phyloP scores from a whole-genome alignment of 306 rosid species.

The Casuarina cunninghamiana region DNA sequence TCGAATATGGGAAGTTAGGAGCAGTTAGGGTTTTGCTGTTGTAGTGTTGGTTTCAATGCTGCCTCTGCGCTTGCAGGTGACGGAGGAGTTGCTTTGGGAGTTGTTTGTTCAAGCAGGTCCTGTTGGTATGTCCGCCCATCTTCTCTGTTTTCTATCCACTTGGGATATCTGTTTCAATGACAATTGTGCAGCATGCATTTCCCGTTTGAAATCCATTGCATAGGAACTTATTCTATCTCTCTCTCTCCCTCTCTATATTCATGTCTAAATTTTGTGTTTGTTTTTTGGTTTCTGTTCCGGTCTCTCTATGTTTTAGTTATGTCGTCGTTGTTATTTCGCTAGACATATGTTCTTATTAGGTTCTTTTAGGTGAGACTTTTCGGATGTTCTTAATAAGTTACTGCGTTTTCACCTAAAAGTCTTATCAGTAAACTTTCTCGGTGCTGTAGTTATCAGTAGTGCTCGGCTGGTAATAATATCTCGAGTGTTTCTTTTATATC shows the following conservation, averaged over 20 bases:
- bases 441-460: neutral
- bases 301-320: too few relatives aligned
- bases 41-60: neutral
- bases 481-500: neutral
- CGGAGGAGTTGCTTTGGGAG: conserved; percentile 63
- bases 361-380: neutral
- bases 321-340: too few relatives aligned
- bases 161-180: too few relatives aligned
- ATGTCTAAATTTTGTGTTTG: too few relatives aligned
- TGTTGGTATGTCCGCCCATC: conserved; percentile 40
- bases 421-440: neutral
- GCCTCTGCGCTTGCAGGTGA: conserved; percentile 26
- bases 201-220: neutral
- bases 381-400: neutral
- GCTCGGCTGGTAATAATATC: neutral
- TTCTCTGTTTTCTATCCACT: neutral
- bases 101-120: conserved; percentile 67
- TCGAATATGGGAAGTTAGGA: neutral
- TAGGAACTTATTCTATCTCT: neutral
- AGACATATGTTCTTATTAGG: too few relatives aligned
- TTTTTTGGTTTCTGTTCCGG: too few relatives aligned
- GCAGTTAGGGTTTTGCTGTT: neutral
- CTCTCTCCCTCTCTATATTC: too few relatives aligned
- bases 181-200: neutral
- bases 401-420: neutral